Evolutionary conservation across 2,329 filamentous ascomycete genomes (phyloP).

Genomic region (Paracamarosporium sp.): DNA sequence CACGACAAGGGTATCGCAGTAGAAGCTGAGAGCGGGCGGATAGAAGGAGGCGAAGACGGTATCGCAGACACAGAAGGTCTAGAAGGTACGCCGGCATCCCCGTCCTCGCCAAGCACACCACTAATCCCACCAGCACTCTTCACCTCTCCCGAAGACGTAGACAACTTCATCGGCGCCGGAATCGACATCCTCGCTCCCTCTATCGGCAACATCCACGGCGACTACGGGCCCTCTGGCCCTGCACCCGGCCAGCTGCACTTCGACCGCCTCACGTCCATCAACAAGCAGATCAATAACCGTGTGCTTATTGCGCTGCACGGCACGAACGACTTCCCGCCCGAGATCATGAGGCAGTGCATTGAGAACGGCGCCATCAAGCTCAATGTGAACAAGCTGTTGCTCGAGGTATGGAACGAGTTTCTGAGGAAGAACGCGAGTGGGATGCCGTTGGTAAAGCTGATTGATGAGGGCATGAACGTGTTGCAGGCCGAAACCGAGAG

Average conservation of each 20-base stretch:
- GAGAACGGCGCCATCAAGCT: constrained; percentile 60
- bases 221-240: constrained; percentile 68
- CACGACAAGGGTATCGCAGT: constrained; percentile 69
- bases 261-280: constrained; percentile 36
- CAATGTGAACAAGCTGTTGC: constrained; percentile 64
- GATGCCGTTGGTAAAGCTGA: constrained; percentile 44
- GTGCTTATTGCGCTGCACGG: constrained; percentile 63
- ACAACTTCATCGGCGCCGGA: constrained; percentile 72
- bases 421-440: constrained; percentile 47
- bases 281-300: constrained; percentile 44
- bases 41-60: constrained; percentile 76
- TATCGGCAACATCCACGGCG: constrained; percentile 77
- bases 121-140: constrained; percentile 50
- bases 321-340: constrained; percentile 61
- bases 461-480: constrained; percentile 55
- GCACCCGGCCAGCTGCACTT: constrained; percentile 40
- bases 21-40: constrained; percentile 73
- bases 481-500: constrained; percentile 53
- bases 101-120: background rate
- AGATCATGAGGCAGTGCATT: constrained; percentile 61
- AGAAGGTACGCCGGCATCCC: constrained; percentile 50
- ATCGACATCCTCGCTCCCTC: constrained; percentile 77
- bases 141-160: constrained; percentile 71
- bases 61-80: constrained; percentile 71
- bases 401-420: constrained; percentile 54